Base-by-base conservation (phyloP, 768 basidiomycete species). In the Xerocomus potaroensis region DNA sequence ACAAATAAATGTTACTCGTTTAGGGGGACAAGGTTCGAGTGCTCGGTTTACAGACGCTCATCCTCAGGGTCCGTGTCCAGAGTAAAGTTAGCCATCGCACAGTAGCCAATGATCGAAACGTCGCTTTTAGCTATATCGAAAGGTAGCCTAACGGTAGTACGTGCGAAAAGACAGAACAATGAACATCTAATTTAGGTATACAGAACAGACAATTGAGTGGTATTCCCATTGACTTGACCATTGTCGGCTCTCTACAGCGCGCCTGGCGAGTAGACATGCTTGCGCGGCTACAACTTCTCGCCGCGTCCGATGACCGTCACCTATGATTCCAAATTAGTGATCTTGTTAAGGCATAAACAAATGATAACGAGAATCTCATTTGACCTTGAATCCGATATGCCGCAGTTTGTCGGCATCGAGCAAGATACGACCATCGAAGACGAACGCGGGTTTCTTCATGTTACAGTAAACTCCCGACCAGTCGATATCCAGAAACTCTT, bases 391-490 rank as follows among this genome's bases (percentile, higher is more conserved):
- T 31, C 95, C 95, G 60, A 97, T 96, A 61, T 79, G 65, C 58
- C 78, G 79, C 53, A 98, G 74, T 66, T 80, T 78, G 41, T 83
- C 81, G 9, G 80, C 81, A 62, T 98, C 88, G 35, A 97, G 76
- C 60, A 97, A 76, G 51, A 96, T 72, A 26, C 93, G 80, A 5
- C 93, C 93, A 63, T 98, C 95, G 60, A 97, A 97, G 54, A 99
- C 78, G 62, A 96, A 98, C 5, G 96, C 95, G n/a, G 96, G 96
- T 76, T 98, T 96, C 61, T 86, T 88, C 91, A 97, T 97, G 60
- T 75, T 70, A 41, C 72, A 66, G 71, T 97, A 96, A 33, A 97
- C 87, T 29, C 72, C 71, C 57, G 79, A 66, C 96, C 96, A 99
- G 69, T 94, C 83, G 54, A 99, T 87, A 31, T 84, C 78, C 61